Evolutionary conservation across 805 yeast genomes (phyloP).

Genomic region (Lachancea sp.): DNA sequence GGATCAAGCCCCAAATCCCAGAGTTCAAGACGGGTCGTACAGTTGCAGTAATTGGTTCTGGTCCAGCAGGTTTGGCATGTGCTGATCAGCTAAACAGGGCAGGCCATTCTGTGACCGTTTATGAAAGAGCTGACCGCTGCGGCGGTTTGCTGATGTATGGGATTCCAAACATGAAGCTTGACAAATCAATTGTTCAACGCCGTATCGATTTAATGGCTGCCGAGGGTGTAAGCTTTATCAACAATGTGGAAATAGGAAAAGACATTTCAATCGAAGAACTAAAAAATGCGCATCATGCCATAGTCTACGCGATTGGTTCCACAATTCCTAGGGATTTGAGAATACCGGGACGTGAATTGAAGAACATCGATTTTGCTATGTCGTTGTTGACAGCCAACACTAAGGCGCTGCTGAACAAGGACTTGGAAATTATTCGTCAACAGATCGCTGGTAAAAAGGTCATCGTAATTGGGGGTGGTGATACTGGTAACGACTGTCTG

Average conservation of each 20-base stretch:
- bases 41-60: conserved; percentile 89
- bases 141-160: conserved; percentile 99
- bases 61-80: conserved; percentile 94
- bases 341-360: conserved; percentile 88
- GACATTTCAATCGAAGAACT: conserved; percentile 69
- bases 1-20: conserved; percentile 87
- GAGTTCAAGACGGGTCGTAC: conserved; percentile 72
- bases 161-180: conserved; percentile 98
- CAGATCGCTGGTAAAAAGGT: conserved; percentile 80
- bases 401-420: conserved; percentile 75
- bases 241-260: conserved; percentile 77
- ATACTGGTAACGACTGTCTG: conserved; percentile 97
- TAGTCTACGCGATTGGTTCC: conserved; percentile 86
- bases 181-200: conserved; percentile 85
- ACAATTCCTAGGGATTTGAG: conserved; percentile 93
- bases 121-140: conserved; percentile 89
- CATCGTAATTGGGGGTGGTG: conserved; percentile 99
- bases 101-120: conserved; percentile 87
- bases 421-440: conserved; percentile 68
- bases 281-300: conserved; percentile 65
- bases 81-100: conserved; percentile 97
- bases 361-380: conserved; percentile 93
- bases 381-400: conserved; percentile 83
- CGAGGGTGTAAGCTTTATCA: conserved; percentile 79
- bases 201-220: conserved; percentile 85